Base-by-base conservation (phyloP, 1,284 basidiomycete genomes). In the Sporisorium graminicola region DNA sequence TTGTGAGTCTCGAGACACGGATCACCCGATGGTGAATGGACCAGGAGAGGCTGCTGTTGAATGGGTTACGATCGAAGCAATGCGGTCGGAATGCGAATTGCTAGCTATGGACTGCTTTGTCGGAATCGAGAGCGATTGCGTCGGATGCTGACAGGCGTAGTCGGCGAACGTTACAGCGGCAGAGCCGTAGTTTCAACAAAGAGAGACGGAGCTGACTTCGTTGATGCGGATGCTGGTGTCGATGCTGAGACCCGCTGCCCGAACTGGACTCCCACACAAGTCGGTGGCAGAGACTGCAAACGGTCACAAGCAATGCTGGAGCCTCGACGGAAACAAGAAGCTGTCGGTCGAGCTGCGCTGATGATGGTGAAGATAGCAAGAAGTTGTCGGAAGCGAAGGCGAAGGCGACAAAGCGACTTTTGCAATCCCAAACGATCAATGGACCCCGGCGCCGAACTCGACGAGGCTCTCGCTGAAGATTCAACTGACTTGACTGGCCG, bases 21-120 rank as follows among this genome's bases (percentile, higher is more conserved):
- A 64, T 40, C 9, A 37, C 51, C 61, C 53, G 54, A 70, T 31
- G 29, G 54, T 29, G 42, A 43, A 54, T 56, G 40, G 40, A 56
- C 52, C 53, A 20, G 13, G 10, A 29, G 31, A 20, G 40, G 40
- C 27, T 31, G 24, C 27, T 31, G n/a, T n/a, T n/a, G 24, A 37
- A 44, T 20, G 29, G 13, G 44, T 24, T 42, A n/a, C 10, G 46
- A 42, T 49, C 46, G 20, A 27, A 37, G 56, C 7, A 27, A 31
- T 31, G 27, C 29, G 27, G 29, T n/a, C 29, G 49, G 27, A 20
- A 31, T n/a, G n/a, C 27, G 4, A 10, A 7, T 5, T 49, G 27
- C 27, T 29, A 26, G 31, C 20, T 24, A n/a, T 8, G 27, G 14
- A 20, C 16, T 40, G 51, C 37, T 44, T 52, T 47, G 54, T 67